Percentiles rank a stretch among this genome's conserved stretches.
These are phyloP conservation scores for Didymellaceae sp. DNA, from an alignment of 2,329 filamentous ascomycete genomes.

Conservation along the genomic window DNA sequence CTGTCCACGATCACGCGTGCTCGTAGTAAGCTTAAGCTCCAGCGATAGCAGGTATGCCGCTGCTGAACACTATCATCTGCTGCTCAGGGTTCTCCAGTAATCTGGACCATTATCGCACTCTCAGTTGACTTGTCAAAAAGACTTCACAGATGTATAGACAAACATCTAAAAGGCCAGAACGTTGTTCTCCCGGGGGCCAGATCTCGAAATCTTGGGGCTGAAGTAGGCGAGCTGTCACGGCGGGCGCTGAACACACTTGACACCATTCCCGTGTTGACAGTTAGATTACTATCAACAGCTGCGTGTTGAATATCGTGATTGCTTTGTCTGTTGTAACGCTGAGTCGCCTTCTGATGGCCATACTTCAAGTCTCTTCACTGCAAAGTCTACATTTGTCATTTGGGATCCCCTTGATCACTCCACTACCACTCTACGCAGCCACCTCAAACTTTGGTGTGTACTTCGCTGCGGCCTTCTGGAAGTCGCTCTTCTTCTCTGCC, in stretches of 20 bases:
- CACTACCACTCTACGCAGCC: slow-evolving; percentile 20
- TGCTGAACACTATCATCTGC: neutral
- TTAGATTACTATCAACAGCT: neutral
- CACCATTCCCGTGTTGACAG: neutral
- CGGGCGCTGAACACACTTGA: slow-evolving; percentile 2
- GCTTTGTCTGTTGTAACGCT: neutral
- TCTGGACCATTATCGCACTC: no score
- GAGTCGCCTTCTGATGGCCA: neutral
- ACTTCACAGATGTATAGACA: neutral
- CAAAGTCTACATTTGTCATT: no score
- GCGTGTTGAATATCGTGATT: neutral
- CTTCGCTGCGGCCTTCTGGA: slow-evolving; percentile 85
- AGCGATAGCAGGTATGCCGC: neutral
- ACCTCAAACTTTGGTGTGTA: slow-evolving; percentile 81
- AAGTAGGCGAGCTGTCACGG: slow-evolving; percentile 12
- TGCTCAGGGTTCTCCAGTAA: neutral
- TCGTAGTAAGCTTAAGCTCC: no score
- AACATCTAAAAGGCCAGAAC: neutral
- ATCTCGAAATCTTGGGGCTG: slow-evolving; percentile 3
- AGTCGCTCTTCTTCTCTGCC: slow-evolving; percentile 83
- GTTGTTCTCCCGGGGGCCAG: neutral
- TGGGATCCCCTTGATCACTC: neutral
- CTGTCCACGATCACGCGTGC: no score
- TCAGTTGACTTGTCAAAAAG: no score
- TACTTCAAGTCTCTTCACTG: neutral